Evolutionary conservation across 1,139 yeast genomes (phyloP).

Genomic region (Yamadazyma sp.): DNA sequence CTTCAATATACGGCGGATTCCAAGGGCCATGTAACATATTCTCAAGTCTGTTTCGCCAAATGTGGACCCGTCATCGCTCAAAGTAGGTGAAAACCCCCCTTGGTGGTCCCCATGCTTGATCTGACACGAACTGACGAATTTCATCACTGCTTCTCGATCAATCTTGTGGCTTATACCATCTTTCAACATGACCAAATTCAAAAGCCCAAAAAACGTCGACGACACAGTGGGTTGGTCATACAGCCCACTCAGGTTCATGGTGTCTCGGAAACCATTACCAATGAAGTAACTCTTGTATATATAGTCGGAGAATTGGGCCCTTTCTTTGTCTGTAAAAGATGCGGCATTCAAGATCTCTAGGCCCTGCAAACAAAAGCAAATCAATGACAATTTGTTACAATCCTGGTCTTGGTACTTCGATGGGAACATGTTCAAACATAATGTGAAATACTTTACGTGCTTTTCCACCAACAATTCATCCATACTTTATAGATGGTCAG

Average conservation of each 20-base stretch:
- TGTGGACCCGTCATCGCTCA: constrained; percentile 26
- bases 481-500: constrained; percentile 4
- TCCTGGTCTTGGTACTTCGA: constrained; percentile 55
- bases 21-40: constrained; percentile 71
- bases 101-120: constrained; percentile 53
- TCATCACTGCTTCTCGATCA: constrained; percentile 47
- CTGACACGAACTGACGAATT: constrained; percentile 57
- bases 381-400: constrained; percentile 62
- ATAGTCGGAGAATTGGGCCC: constrained; percentile 38
- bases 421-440: constrained; percentile 54
- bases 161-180: constrained; percentile 39
- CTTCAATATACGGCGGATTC: constrained; percentile 57
- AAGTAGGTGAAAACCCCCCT: constrained; percentile 46
- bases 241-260: constrained; percentile 28
- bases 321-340: constrained; percentile 25
- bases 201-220: constrained; percentile 67
- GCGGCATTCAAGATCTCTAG: constrained; percentile 50
- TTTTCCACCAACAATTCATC: constrained; percentile 24
- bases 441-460: constrained; percentile 51
- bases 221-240: constrained; percentile 66
- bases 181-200: constrained; percentile 46
- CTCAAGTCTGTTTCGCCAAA: constrained; percentile 74
- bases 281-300: constrained; percentile 50
- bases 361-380: constrained; percentile 68
- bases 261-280: constrained; percentile 50